A percentile compares a stretch with the other conserved stretches of the same genome.
Conservation (phyloP, 768 basidiomycete genomes). For the Boletus insuetus region DNA sequence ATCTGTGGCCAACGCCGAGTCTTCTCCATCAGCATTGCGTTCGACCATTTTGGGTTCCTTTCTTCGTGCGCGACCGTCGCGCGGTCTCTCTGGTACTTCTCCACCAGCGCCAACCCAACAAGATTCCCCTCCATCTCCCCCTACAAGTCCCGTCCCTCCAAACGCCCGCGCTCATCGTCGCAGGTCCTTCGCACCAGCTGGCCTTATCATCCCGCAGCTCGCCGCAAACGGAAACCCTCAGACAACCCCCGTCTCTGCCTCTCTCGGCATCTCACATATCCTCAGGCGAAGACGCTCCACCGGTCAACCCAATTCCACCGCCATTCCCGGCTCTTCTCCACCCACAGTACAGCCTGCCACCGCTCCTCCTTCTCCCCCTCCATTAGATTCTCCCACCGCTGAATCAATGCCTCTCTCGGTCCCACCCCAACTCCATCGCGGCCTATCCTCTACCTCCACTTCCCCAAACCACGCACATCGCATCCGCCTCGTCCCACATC, state of each 20-base stretch:
- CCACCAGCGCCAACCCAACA: constrained; percentile 17
- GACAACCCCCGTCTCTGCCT: constrained; percentile 23
- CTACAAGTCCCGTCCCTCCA: constrained; percentile 38
- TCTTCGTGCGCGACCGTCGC: constrained; percentile 59
- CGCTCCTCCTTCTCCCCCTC: constrained; percentile 15
- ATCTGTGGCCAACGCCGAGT: constrained; percentile 18
- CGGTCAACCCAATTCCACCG: constrained; percentile 40
- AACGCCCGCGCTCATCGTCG: constrained; percentile 34
- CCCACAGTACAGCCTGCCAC: constrained; percentile 4
- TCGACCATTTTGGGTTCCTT: constrained; percentile 69
- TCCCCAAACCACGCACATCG: constrained; percentile 49
- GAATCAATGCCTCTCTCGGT: constrained; percentile 19
- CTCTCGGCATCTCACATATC: constrained; percentile 57
- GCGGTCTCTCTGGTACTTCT: constrained; percentile 65
- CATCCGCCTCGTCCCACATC: constrained; percentile 92
- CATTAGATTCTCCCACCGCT: not conserved
- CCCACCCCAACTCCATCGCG: constrained; percentile 20
- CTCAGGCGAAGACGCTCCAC: constrained; percentile 66
- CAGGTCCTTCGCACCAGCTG: constrained; percentile 39
- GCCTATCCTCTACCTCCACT: constrained; percentile 16
- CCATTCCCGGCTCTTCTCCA: constrained; percentile 19
- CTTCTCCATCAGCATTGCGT: constrained; percentile 40
- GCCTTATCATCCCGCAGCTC: constrained; percentile 35
- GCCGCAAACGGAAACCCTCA: constrained; percentile 30
- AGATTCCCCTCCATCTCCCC: constrained; percentile 43